phyloP scores from a whole-genome alignment of 2,329 filamentous ascomycete species.

The Chalara sp. region DNA sequence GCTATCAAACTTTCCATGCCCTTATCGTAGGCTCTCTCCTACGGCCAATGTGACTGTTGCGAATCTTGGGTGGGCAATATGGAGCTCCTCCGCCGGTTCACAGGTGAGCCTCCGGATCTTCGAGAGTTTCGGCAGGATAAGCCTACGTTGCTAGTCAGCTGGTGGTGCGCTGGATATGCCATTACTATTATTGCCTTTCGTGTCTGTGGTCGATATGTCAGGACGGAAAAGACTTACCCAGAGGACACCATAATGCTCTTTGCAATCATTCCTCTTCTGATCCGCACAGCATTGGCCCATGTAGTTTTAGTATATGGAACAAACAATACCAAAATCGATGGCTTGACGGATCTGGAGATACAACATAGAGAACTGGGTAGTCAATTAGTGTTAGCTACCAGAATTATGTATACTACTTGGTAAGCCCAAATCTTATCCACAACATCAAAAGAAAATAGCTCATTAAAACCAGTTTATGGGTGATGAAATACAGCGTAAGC shows the following conservation, averaged over 20 bases:
- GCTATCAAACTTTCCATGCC: too few species aligned
- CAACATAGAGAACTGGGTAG: constrained; percentile 65
- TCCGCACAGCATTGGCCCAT: constrained; percentile 81
- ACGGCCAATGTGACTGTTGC: background rate
- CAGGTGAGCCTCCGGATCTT: constrained; percentile 16
- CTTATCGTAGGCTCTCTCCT: too few species aligned
- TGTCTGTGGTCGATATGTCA: constrained; percentile 72
- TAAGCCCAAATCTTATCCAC: background rate
- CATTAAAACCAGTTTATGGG: constrained; percentile 64
- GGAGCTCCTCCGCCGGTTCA: constrained; percentile 17
- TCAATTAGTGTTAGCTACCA: constrained; percentile 69
- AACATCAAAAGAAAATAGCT: background rate
- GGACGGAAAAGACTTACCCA: constrained; percentile 75
- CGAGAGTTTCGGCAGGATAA: constrained; percentile 49
- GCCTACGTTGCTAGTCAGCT: constrained; percentile 83
- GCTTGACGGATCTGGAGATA: constrained; percentile 50
- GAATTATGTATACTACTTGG: constrained; percentile 85
- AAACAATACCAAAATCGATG: constrained; percentile 66
- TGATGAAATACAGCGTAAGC: constrained; percentile 78
- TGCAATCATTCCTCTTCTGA: constrained; percentile 71
- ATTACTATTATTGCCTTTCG: constrained; percentile 75
- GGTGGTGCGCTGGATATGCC: constrained; percentile 86
- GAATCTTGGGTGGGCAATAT: constrained; percentile 4
- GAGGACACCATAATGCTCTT: constrained; percentile 83
- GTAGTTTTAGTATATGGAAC: constrained; percentile 81